A percentile compares a stretch with the other conserved stretches of the same genome.
These are phyloP conservation scores for Coemansia interrupta DNA, from an alignment of 192 early-diverging fungal genomes.

Conservation along the genomic window DNA sequence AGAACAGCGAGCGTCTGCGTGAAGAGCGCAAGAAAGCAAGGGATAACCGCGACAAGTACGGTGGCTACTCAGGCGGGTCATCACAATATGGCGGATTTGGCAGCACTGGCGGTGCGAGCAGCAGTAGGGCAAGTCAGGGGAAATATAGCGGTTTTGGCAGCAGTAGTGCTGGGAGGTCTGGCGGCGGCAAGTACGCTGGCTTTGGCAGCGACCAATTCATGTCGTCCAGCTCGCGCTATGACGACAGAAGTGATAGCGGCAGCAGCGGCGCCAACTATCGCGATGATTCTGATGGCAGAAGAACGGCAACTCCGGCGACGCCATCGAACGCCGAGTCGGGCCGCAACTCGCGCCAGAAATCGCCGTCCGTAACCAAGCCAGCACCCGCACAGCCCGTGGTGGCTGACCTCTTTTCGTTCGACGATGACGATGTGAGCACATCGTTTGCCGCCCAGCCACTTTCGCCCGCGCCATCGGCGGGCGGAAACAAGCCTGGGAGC, in stretches of 20 bases:
- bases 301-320: slow-evolving; percentile 19
- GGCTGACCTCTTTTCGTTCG: slow-evolving; percentile 47
- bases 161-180: slow-evolving; percentile 28
- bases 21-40: slow-evolving; percentile 86
- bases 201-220: slow-evolving; percentile 33
- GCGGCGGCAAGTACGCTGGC: slow-evolving; percentile 23
- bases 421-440: slow-evolving; percentile 25
- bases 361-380: slow-evolving; percentile 21
- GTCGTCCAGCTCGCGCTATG: slow-evolving; percentile 23
- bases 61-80: slow-evolving; percentile 63
- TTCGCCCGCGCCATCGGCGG: slow-evolving; percentile 40
- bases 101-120: slow-evolving; percentile 26
- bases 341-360: slow-evolving; percentile 25
- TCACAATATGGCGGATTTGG: slow-evolving; percentile 20
- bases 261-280: slow-evolving; percentile 26
- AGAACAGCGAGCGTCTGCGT: slow-evolving; percentile 72
- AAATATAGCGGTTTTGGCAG: slow-evolving; percentile 66
- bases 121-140: slow-evolving; percentile 14
- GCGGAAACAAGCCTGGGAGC: slow-evolving; percentile 12
- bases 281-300: slow-evolving; percentile 21
- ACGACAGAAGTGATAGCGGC: slow-evolving; percentile 29
- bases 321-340: slow-evolving; percentile 8
- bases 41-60: slow-evolving; percentile 86
- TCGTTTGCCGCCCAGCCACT: neutral
- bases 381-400: slow-evolving; percentile 28